Evolutionary conservation across 176 grass and related monocot species (phyloP).

Genomic region (Lolium rigidum): DNA sequence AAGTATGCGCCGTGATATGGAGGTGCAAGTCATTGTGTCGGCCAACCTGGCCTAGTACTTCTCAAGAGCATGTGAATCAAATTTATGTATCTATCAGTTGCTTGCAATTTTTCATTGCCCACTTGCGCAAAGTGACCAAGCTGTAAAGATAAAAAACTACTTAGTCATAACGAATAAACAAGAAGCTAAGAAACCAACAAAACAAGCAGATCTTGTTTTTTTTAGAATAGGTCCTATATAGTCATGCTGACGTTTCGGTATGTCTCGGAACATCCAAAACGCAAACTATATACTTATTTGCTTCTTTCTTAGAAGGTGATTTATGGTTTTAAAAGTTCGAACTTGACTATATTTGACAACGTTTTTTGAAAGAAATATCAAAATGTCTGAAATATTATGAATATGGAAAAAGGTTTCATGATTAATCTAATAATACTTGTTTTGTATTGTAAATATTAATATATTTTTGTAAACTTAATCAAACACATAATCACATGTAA

Average conservation of each 20-base stretch:
- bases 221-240: background rate
- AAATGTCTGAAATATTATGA: no score
- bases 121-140: background rate
- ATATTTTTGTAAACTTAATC: no score
- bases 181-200: constrained; percentile 31
- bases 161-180: constrained; percentile 14
- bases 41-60: background rate
- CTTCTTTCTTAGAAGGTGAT: no score
- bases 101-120: background rate
- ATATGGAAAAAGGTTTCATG: no score
- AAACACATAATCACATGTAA: no score
- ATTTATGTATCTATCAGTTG: background rate
- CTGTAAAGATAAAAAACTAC: background rate
- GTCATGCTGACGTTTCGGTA: no score
- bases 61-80: constrained; percentile 3
- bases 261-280: background rate
- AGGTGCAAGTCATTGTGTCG: constrained; percentile 13
- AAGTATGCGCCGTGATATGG: constrained; percentile 23
- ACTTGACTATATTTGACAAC: no score
- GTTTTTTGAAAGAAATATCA: no score
- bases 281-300: no score
- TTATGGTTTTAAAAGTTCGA: no score
- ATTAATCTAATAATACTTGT: no score
- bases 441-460: no score
- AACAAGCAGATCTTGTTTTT: background rate